Conservation (phyloP, 345 rosid genomes). For the Murraya paniculata region DNA sequence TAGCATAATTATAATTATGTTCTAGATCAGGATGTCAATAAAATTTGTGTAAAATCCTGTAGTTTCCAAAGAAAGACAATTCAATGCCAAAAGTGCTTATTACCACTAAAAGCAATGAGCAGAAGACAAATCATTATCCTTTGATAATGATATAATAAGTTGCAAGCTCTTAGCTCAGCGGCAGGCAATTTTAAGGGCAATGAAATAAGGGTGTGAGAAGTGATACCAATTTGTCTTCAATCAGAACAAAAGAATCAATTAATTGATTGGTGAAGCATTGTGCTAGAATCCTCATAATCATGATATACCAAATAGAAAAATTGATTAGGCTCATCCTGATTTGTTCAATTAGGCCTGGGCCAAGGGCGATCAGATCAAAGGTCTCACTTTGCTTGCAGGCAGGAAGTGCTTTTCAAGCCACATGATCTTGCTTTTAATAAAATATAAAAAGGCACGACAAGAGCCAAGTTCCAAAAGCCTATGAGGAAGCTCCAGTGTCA, state of each 20-base stretch:
- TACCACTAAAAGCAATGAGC: too few species aligned
- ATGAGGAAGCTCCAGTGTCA: background rate
- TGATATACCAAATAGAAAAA: too few species aligned
- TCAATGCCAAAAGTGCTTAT: too few species aligned
- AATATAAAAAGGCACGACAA: background rate
- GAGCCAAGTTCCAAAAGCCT: background rate
- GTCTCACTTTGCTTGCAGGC: background rate
- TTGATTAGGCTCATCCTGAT: too few species aligned
- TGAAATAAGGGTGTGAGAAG: background rate
- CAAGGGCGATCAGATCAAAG: background rate
- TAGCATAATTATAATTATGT: too few species aligned
- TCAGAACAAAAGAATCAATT: too few species aligned
- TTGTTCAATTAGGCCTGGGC: background rate
- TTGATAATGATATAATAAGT: background rate
- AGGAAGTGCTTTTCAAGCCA: background rate
- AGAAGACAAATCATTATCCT: background rate
- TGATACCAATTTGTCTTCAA: background rate
- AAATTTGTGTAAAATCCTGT: rapidly evolving
- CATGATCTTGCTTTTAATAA: background rate
- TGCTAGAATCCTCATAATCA: too few species aligned
- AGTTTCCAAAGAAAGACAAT: too few species aligned
- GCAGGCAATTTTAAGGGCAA: background rate
- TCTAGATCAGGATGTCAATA: too few species aligned
- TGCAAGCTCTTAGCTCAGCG: background rate
- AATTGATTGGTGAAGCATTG: too few species aligned